phyloP scores from a whole-genome alignment of 805 yeast genomes.

The Saccharomycopsis sp. region DNA sequence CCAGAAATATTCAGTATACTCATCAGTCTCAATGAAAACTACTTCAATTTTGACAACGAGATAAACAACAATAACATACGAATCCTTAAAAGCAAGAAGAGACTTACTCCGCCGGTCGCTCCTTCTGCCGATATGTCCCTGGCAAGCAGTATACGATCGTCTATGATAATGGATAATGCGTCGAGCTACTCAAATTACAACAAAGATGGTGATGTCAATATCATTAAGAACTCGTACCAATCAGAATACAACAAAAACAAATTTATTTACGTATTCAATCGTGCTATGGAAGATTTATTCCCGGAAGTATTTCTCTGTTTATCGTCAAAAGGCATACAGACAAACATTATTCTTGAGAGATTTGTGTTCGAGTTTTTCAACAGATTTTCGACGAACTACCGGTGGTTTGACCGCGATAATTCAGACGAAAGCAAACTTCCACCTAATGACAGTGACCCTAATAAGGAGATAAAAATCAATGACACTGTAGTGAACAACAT shows the following conservation, averaged over 20 bases:
- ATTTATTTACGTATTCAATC: constrained; percentile 18
- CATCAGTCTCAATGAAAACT: constrained; percentile 20
- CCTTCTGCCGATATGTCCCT: not conserved
- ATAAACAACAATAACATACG: constrained; percentile 15
- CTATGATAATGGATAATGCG: constrained; percentile 10
- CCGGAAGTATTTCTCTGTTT: constrained; percentile 20
- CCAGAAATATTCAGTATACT: constrained; percentile 20
- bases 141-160: constrained; percentile 15
- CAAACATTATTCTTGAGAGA: constrained; percentile 17
- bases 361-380: constrained; percentile 20
- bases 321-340: constrained; percentile 18
- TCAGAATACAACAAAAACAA: constrained; percentile 17
- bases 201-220: constrained; percentile 12
- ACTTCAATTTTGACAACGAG: constrained; percentile 21
- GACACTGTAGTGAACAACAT: constrained; percentile 7
- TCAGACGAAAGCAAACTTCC: constrained; percentile 11
- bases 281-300: constrained; percentile 20
- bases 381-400: constrained; percentile 15
- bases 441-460: constrained; percentile 1
- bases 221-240: constrained; percentile 11
- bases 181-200: constrained; percentile 3
- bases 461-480: constrained; percentile 1
- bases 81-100: constrained; percentile 12
- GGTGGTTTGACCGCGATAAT: constrained; percentile 13
- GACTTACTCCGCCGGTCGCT: not conserved